Conservation (phyloP, 345 rosid species). For the Lepidium aucheri region DNA sequence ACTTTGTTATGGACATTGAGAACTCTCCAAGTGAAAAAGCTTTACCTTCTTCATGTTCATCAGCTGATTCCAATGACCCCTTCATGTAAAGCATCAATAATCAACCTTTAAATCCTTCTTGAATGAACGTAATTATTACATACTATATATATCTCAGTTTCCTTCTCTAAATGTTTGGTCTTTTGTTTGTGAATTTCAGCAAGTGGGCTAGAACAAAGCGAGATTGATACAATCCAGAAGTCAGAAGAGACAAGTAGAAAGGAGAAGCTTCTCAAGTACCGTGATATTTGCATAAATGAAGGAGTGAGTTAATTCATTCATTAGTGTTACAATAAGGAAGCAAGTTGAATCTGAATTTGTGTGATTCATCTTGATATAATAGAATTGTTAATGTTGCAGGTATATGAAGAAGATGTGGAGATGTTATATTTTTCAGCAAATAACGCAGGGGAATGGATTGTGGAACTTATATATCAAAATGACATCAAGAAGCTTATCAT, state of each 20-base stretch:
- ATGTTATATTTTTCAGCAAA: constrained; percentile 26
- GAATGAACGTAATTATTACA: neutral
- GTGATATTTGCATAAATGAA: constrained; percentile 16
- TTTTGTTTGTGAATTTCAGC: constrained; percentile 18
- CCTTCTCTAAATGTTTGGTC: neutral
- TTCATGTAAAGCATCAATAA: constrained; percentile 8
- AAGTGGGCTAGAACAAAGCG: constrained; percentile 23
- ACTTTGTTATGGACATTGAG: constrained; percentile 48
- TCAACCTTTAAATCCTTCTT: neutral
- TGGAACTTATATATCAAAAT: constrained; percentile 46
- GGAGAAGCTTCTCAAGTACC: constrained; percentile 24
- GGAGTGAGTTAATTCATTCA: constrained; percentile 21
- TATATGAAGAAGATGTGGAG: constrained; percentile 27
- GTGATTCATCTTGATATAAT: neutral
- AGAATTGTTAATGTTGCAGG: constrained; percentile 30
- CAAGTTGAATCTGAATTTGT: too few relatives aligned
- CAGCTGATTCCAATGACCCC: constrained; percentile 18
- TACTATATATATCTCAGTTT: neutral
- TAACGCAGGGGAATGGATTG: constrained; percentile 49
- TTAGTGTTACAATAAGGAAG: too few relatives aligned
- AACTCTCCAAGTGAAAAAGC: constrained; percentile 28
- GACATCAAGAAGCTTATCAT: constrained; percentile 47
- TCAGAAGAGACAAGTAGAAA: constrained; percentile 4
- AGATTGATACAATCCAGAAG: constrained; percentile 19
- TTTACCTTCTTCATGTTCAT: constrained; percentile 41